These are phyloP conservation scores for Albugo laibachii DNA, from an alignment of 352 stramenopile genomes.

Conservation along the genomic window DNA sequence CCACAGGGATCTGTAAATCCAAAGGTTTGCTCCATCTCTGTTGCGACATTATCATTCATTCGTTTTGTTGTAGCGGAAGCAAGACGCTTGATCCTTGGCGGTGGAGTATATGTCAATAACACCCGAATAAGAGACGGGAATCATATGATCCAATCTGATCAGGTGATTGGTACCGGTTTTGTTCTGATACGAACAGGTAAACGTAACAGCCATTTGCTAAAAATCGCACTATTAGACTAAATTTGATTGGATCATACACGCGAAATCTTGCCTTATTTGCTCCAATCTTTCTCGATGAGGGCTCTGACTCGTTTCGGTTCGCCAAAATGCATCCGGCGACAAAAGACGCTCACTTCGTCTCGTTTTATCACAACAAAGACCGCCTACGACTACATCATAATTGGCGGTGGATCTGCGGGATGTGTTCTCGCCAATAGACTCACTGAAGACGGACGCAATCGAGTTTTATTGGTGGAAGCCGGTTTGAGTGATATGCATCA, in stretches of 20 bases:
- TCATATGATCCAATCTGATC: conserved; percentile 12
- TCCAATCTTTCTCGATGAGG: too few species aligned
- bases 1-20: conserved; percentile 73
- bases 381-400: conserved; percentile 85
- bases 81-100: conserved; percentile 88
- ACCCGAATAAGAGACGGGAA: conserved; percentile 39
- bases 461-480: conserved; percentile 82
- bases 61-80: conserved; percentile 63
- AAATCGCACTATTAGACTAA: conserved; percentile 6
- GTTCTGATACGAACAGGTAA: conserved; percentile 49
- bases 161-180: conserved; percentile 42
- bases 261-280: too few species aligned
- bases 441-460: conserved; percentile 55
- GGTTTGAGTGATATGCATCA: conserved; percentile 59
- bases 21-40: conserved; percentile 41
- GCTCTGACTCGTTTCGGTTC: too few species aligned
- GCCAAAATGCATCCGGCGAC: too few species aligned
- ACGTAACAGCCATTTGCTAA: conserved; percentile 67
- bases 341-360: too few species aligned
- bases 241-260: too few species aligned
- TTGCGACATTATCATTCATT: background rate
- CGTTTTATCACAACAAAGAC: background rate
- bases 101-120: conserved; percentile 89
- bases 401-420: conserved; percentile 78
- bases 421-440: conserved; percentile 83